Conservation (phyloP, 1,139 yeast genomes). For the Meyerozyma elateridarum region DNA sequence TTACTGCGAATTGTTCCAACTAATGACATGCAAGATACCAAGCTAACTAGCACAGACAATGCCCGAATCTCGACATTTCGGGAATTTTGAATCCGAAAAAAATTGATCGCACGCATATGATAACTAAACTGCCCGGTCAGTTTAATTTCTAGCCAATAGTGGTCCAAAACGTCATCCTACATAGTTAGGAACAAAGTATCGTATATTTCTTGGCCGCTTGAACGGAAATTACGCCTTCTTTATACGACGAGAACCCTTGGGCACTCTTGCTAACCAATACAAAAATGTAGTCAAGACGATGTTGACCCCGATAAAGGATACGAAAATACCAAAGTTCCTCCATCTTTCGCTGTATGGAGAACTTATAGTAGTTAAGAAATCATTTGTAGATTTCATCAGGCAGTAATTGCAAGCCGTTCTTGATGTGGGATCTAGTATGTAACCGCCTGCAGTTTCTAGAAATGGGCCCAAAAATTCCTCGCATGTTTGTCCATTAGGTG, state of each 20-base stretch:
- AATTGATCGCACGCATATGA: too few species aligned
- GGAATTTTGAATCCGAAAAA: too few species aligned
- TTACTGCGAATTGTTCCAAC: too few species aligned
- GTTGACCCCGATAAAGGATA: slow-evolving; percentile 18
- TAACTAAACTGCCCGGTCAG: too few species aligned
- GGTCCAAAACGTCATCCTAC: too few species aligned
- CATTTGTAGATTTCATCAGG: slow-evolving; percentile 5
- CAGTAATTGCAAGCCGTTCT: slow-evolving; percentile 5
- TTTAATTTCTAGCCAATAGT: too few species aligned
- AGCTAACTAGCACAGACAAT: too few species aligned
- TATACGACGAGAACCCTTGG: slow-evolving; percentile 26
- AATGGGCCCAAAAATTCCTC: slow-evolving; percentile 32
- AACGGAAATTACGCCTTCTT: too few species aligned
- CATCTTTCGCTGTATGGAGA: slow-evolving; percentile 8
- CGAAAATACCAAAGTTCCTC: slow-evolving; percentile 11
- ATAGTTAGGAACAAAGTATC: too few species aligned
- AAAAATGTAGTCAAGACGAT: slow-evolving; percentile 18
- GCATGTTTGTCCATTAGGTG: slow-evolving; percentile 54
- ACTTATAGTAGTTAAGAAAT: slow-evolving; percentile 5
- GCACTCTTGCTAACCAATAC: slow-evolving; percentile 27
- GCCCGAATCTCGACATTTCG: too few species aligned
- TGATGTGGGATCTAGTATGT: slow-evolving; percentile 3
- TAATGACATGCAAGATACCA: too few species aligned
- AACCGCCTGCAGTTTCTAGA: slow-evolving; percentile 15
- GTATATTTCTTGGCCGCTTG: too few species aligned